Conservation (phyloP, 116 monocot species). For the Cymodocea nodosa region DNA sequence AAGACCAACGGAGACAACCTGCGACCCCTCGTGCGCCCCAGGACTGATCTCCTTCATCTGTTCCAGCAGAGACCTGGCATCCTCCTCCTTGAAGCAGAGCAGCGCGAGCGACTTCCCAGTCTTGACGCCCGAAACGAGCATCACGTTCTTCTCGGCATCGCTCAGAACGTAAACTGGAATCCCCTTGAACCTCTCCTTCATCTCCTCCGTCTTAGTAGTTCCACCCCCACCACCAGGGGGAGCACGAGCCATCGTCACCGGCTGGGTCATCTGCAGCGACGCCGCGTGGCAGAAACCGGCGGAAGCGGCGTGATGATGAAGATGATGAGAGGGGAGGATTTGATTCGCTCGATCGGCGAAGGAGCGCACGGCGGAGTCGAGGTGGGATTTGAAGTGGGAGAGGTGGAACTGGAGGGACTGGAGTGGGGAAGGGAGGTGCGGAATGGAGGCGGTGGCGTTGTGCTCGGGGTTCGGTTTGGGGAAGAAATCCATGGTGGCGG, state of each 20-base stretch:
- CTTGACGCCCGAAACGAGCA: conserved; percentile 51
- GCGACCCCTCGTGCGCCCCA: conserved; percentile 43
- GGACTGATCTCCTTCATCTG: conserved; percentile 55
- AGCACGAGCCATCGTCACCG: background rate
- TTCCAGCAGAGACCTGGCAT: conserved; percentile 65
- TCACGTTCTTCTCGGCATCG: conserved; percentile 63
- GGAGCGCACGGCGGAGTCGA: conserved; percentile 19
- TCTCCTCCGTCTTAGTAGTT: conserved; percentile 2
- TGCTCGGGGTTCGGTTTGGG: background rate
- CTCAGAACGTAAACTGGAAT: conserved; percentile 78
- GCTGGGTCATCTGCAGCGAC: background rate
- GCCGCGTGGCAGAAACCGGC: conserved; percentile 15
- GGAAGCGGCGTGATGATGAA: background rate
- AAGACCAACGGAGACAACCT: conserved; percentile 67
- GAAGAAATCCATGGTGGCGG: background rate
- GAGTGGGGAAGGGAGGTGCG: conserved; percentile 5
- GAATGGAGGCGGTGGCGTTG: background rate
- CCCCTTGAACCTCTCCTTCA: conserved; percentile 69
- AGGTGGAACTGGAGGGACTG: conserved; percentile 13
- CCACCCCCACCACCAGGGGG: background rate
- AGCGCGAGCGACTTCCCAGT: conserved; percentile 50
- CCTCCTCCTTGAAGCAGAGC: conserved; percentile 66
- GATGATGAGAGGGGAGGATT: conserved; percentile 4
- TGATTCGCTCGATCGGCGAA: conserved; percentile 2
- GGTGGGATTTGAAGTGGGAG: conserved; percentile 13